Conservation (phyloP, 768 basidiomycete species). For the Pleurotus cornucopiae region DNA sequence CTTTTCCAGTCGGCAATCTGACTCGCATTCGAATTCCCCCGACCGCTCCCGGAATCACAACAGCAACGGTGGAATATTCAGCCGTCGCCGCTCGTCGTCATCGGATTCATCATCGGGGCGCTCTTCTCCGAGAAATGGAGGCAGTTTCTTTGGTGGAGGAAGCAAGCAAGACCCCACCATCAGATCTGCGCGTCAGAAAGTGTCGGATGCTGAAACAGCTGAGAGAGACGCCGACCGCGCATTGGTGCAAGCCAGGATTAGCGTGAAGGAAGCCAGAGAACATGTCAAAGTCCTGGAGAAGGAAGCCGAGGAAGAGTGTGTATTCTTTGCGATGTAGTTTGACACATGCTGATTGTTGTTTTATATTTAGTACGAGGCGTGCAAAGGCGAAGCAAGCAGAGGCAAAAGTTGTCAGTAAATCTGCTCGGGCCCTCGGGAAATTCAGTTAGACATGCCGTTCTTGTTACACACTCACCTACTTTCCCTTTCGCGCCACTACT, state of each 20-base stretch:
- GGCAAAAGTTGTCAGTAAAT: slow-evolving; percentile 46
- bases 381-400: slow-evolving; percentile 52
- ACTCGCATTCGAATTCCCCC: slow-evolving; percentile 14
- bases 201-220: slow-evolving; percentile 44
- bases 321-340: slow-evolving; percentile 3
- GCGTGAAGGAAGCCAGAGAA: slow-evolving; percentile 43
- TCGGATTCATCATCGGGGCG: slow-evolving; percentile 11
- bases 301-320: slow-evolving; percentile 52
- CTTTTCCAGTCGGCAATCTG: slow-evolving; percentile 20
- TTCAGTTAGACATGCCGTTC: neutral
- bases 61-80: neutral
- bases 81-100: slow-evolving; percentile 7
- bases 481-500: too few species aligned
- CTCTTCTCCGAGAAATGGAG: slow-evolving; percentile 7
- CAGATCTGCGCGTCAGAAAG: slow-evolving; percentile 42
- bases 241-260: slow-evolving; percentile 37
- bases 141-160: slow-evolving; percentile 3
- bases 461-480: too few species aligned
- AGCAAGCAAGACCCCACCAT: slow-evolving; percentile 39
- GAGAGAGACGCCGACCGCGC: slow-evolving; percentile 52
- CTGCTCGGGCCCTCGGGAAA: slow-evolving; percentile 17
- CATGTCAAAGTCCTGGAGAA: slow-evolving; percentile 45
- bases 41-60: slow-evolving; percentile 9
- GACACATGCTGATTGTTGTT: slow-evolving; percentile 5
- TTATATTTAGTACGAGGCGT: slow-evolving; percentile 34